Base-by-base conservation (phyloP, 2,329 filamentous ascomycete species). In the Nigrograna mackinnonii region DNA sequence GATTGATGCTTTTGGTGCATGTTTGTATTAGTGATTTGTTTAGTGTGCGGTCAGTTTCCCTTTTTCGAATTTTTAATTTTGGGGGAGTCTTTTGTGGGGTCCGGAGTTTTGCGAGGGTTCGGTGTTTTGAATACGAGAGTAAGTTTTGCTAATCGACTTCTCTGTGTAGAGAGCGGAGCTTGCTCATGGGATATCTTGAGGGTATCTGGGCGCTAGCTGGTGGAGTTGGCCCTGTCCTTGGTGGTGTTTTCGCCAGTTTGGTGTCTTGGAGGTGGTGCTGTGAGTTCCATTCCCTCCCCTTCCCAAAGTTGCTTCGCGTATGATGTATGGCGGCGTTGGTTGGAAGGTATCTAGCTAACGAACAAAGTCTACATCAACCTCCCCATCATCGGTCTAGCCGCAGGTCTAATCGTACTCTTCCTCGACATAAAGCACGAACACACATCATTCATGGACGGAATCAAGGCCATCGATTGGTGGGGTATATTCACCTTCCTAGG, bases 1-100 rank as follows among this genome's bases (percentile, higher is more conserved):
- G 83, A 1, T 67, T 86, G 28, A 76, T 85, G 39, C 73, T 80
- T 30, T 60, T 86, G 42, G 78, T 82, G 40, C 83, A 84, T 60
- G 84, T 86, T 44, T 77, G 74, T 45, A 83, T 87, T 39, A 76
- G 76, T 14, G 83, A 86, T 64, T 56, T 86, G 39, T 86, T 86
- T 64, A 81, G 77, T 35, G 71, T 85, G 66, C 69, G 77, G 48
- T 56, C 33, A 31, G 49, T 32, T 22, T 41, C 17, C 24, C 24
- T 37, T 5, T 13, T 22, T 16, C 26, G 16, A 24, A 6, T 11
- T 28, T n/a, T n/a, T n/a, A n/a, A n/a, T n/a, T n/a, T n/a, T n/a
- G n/a, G n/a, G n/a, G n/a, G n/a, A n/a, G n/a, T n/a, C n/a, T n/a
- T n/a, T n/a, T n/a, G n/a, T n/a, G n/a, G n/a, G n/a, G n/a, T n/a